Percentiles rank a stretch among this genome's conserved stretches.
Evolutionary conservation across 148 eudicot genomes (phyloP).

Genomic region (Camellia lanceoleosa): DNA sequence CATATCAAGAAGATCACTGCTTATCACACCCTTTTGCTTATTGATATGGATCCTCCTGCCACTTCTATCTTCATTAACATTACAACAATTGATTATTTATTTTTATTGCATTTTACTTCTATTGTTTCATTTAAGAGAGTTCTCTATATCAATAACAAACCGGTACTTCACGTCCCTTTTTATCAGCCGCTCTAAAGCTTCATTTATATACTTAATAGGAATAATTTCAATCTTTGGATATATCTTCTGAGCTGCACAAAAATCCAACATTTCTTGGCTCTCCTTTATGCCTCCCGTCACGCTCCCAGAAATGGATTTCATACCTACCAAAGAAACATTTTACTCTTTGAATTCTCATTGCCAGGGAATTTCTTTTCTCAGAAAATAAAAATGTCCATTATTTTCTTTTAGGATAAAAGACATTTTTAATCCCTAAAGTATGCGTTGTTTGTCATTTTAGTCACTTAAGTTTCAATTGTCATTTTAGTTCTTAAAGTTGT

Average conservation of each 20-base stretch:
- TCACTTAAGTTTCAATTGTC: too few species aligned
- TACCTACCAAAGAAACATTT: slow-evolving; percentile 6
- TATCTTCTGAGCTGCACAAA: slow-evolving; percentile 18
- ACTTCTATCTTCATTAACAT: background rate
- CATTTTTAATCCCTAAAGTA: too few species aligned
- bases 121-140: slow-evolving; percentile 7
- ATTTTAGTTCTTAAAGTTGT: too few species aligned
- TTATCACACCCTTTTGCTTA: too few species aligned
- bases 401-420: too few species aligned
- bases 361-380: background rate
- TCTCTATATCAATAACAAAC: slow-evolving; percentile 20
- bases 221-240: slow-evolving; percentile 20
- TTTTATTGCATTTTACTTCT: background rate
- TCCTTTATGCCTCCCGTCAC: slow-evolving; percentile 18
- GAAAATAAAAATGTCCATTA: too few species aligned
- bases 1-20: too few species aligned
- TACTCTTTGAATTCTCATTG: background rate
- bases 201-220: slow-evolving; percentile 19
- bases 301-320: slow-evolving; percentile 21
- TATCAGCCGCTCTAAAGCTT: slow-evolving; percentile 21
- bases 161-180: slow-evolving; percentile 19
- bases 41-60: too few species aligned
- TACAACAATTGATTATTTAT: background rate
- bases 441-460: too few species aligned
- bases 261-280: slow-evolving; percentile 23